These are phyloP conservation scores for Solanum dulcamara DNA, from an alignment of 257 asterid genomes.

Conservation along the genomic window DNA sequence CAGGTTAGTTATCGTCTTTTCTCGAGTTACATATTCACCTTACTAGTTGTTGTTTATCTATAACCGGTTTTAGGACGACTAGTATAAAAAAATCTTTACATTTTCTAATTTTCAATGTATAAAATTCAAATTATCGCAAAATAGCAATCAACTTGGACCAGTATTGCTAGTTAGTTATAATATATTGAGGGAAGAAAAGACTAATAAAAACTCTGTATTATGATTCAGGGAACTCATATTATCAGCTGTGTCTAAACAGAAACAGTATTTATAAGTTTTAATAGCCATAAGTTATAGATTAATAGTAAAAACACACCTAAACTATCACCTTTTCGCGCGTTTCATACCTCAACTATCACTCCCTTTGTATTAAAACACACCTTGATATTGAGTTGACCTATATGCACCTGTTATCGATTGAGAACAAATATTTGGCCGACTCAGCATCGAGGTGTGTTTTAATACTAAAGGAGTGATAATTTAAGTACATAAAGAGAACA, in stretches of 20 bases:
- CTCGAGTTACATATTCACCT: background rate
- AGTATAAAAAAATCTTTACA: background rate
- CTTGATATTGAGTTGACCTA: fast-evolving
- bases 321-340: background rate
- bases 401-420: background rate
- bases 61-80: background rate
- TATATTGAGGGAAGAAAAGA: no score
- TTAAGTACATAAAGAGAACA: background rate
- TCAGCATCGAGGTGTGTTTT: no score
- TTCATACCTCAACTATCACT: background rate
- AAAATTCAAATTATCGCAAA: background rate
- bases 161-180: no score
- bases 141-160: background rate
- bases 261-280: background rate
- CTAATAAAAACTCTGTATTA: background rate
- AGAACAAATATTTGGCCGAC: background rate
- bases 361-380: background rate
- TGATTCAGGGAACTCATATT: background rate
- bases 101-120: background rate
- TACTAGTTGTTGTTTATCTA: background rate
- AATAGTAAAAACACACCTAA: background rate
- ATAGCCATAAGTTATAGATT: background rate
- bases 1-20: background rate
- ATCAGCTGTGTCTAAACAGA: background rate
- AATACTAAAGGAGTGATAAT: background rate